phyloP scores from a whole-genome alignment of 371 early-diverging fungal genomes.

The Amoeboradix gromovi region DNA sequence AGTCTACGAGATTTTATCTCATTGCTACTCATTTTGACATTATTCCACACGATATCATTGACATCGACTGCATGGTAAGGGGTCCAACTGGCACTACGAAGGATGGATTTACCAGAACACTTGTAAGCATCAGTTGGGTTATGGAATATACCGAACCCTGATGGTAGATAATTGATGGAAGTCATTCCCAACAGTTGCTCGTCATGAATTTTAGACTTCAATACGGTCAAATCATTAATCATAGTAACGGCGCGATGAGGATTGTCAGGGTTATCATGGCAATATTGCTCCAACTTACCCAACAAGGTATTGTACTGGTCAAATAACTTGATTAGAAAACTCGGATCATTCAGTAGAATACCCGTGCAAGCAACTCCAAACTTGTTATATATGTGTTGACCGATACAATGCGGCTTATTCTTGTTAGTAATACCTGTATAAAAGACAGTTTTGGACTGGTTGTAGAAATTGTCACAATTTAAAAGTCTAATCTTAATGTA shows the following conservation, averaged over 20 bases:
- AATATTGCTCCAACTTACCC: background rate
- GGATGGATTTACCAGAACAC: background rate
- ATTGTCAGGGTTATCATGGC: background rate
- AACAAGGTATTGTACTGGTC: background rate
- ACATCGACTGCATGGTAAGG: background rate
- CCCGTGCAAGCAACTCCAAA: background rate
- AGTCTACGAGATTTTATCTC: background rate
- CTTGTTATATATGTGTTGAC: background rate
- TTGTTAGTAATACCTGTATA: background rate
- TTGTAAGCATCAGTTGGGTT: background rate
- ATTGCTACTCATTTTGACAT: background rate
- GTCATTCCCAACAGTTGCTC: background rate
- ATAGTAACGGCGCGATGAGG: background rate
- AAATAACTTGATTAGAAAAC: background rate
- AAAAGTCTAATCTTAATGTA: background rate
- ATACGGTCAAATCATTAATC: background rate
- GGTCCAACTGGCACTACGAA: background rate
- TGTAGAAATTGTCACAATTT: background rate
- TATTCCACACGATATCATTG: background rate
- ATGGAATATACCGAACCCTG: background rate
- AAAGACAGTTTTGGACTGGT: background rate
- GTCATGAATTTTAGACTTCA: background rate
- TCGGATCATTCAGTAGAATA: background rate
- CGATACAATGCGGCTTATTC: background rate
- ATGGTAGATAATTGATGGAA: background rate